These are phyloP conservation scores for Arthrobotrys conoides DNA, from an alignment of 2,329 filamentous ascomycete species.

Conservation along the genomic window DNA sequence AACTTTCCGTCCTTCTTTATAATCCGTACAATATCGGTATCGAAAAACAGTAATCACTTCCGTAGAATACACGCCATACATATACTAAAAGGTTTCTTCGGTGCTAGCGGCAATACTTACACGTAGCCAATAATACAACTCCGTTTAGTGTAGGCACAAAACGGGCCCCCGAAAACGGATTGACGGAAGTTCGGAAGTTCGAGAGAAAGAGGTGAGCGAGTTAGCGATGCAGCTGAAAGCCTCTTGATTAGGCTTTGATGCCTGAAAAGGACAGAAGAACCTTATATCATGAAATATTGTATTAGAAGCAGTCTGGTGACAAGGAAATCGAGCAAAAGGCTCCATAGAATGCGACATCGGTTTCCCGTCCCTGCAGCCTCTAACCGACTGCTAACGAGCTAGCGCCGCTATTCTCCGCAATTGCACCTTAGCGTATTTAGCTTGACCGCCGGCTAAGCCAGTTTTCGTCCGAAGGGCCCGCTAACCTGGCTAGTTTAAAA, in stretches of 20 bases:
- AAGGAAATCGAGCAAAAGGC: too few relatives aligned
- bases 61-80: neutral
- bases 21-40: neutral
- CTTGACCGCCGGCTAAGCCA: conserved; percentile 5
- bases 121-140: too few relatives aligned
- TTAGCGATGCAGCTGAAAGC: neutral
- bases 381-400: conserved; percentile 5
- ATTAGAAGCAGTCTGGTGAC: too few relatives aligned
- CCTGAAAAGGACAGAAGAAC: neutral
- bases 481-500: conserved; percentile 3
- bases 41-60: neutral
- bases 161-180: neutral
- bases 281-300: too few relatives aligned
- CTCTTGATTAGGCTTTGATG: neutral
- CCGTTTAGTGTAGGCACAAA: neutral
- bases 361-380: conserved; percentile 5
- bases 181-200: neutral
- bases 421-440: conserved; percentile 26
- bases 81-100: neutral
- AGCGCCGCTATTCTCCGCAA: conserved; percentile 21
- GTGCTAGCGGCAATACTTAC: neutral
- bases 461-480: conserved; percentile 42
- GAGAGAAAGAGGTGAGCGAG: neutral
- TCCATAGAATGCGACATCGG: conserved; percentile 18
- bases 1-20: conserved; percentile 37